Evolutionary conservation across 805 yeast genomes (phyloP).

Genomic region (Saccharomycopsis lassenensis): DNA sequence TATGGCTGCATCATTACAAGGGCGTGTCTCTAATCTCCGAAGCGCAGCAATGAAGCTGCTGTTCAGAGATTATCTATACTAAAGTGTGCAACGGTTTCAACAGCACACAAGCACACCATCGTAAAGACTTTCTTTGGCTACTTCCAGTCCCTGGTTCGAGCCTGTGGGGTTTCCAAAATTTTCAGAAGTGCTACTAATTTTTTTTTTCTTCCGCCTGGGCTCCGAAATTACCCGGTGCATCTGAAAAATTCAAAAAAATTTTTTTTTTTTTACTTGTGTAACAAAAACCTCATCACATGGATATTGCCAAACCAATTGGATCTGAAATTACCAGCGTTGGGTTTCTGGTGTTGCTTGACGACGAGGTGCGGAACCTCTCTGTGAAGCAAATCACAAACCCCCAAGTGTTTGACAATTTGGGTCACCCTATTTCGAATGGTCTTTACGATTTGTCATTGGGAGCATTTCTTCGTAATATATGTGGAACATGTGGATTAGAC

Average conservation of each 20-base stretch:
- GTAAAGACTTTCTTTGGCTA: not conserved
- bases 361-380: conserved; percentile 75
- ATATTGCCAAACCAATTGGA: conserved; percentile 93
- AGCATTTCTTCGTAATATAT: conserved; percentile 77
- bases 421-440: conserved; percentile 93
- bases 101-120: not conserved
- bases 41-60: too few relatives aligned
- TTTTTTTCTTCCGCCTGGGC: not conserved
- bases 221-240: too few relatives aligned
- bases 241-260: too few relatives aligned
- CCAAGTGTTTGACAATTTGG: conserved; percentile 88
- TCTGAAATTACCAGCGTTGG: conserved; percentile 88
- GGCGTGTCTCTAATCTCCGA: too few relatives aligned
- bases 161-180: not conserved
- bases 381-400: conserved; percentile 96
- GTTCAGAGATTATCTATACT: too few relatives aligned
- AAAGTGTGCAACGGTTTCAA: too few relatives aligned
- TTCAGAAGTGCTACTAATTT: not conserved
- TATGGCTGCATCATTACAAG: too few relatives aligned
- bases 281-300: conserved; percentile 49
- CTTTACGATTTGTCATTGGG: conserved; percentile 92
- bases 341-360: conserved; percentile 72
- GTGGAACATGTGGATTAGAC: conserved; percentile 94
- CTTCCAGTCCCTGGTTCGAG: not conserved
- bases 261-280: too few relatives aligned